Evolutionary conservation across 2,329 filamentous ascomycete genomes (phyloP), one percentile per base, ranked within the genome.

Genomic region (Chaetoscypha palmicola): DNA sequence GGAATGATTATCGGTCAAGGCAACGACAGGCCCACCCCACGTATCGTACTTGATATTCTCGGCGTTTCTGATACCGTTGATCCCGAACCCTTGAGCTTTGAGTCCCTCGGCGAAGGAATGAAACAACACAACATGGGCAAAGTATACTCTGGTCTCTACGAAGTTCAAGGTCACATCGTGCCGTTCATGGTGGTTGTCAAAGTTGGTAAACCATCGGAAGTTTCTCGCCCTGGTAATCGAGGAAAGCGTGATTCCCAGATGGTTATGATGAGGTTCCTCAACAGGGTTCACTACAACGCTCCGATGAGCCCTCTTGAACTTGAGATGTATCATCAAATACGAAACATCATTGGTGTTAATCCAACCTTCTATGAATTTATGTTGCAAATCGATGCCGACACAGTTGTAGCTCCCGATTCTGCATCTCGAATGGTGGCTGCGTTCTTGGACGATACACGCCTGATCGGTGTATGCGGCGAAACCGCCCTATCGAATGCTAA

Each of bases 61-160:
- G 92, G 92, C 52, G 92, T 98, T 22, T 85, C 89, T 1, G 90
- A 96, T 56, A 86, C 83, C 2, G 86, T 96, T 12, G 91, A 98
- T 60, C 92, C 94, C 0, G 91, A 97, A 63, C 88, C 92, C 2
- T 74, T 98, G 46, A 96, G 89, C 72, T 98, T 98, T 58, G 91
- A 98, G 64, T 91, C 88, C 61, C 77, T 98, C 26, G 92, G 92
- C 47, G 91, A 97, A 67, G 92, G 92, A 62, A 79, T 85, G 68
- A 95, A 94, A 69, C 92, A 97, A 66, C 92, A 97, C 72, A 98
- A 98, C 66, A 97, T 97, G 91, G 92, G 86, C 66, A 98, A 98
- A 68, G 81, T 96, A 53, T 98, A 98, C 68, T 96, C 92, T 16
- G 92, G 92, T 60, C 73, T 98, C 4, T 98, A 98, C 64, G 92